These are phyloP conservation scores for Globisporangium iwayamae DNA, from an alignment of 352 stramenopile species.

Conservation along the genomic window DNA sequence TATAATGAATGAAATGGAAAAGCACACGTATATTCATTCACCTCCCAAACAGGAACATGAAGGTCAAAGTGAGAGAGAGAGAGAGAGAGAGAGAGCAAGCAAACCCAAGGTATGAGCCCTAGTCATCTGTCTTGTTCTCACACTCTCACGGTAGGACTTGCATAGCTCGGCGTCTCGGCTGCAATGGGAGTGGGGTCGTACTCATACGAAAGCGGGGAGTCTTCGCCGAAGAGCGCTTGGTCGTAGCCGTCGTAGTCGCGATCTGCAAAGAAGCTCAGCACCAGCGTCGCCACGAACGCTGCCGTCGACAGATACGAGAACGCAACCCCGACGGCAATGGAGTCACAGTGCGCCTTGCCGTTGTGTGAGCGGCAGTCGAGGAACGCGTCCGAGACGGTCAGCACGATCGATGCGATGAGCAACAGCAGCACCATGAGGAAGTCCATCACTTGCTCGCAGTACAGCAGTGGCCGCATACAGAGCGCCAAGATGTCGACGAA, in stretches of 20 bases:
- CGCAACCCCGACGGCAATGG: conserved; percentile 1
- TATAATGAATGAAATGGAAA: conserved; percentile 12
- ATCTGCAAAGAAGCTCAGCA: conserved; percentile 10
- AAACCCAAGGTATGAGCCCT: not conserved
- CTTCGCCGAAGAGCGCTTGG: conserved; percentile 12
- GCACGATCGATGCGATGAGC: conserved; percentile 16
- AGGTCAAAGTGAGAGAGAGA: not conserved
- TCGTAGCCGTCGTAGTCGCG: conserved; percentile 13
- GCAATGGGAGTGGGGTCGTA: conserved; percentile 15
- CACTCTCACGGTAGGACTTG: conserved; percentile 6
- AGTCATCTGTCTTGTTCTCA: not conserved
- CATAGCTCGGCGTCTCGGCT: not conserved
- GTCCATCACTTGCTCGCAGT: conserved; percentile 18
- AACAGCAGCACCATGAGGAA: conserved; percentile 13
- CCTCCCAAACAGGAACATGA: not conserved
- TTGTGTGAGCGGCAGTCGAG: conserved; percentile 7
- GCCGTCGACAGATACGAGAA: conserved; percentile 12
- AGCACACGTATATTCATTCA: conserved; percentile 5
- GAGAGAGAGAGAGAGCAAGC: not conserved
- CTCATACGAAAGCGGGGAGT: conserved; percentile 16
- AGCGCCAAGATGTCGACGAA: conserved; percentile 16
- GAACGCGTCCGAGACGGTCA: conserved; percentile 10
- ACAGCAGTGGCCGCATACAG: conserved; percentile 18
- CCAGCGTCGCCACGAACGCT: conserved; percentile 10
- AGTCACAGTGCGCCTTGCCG: conserved; percentile 8